phyloP scores from a whole-genome alignment of 805 yeast species.

The Hanseniaspora pseudoguilliermondii region DNA sequence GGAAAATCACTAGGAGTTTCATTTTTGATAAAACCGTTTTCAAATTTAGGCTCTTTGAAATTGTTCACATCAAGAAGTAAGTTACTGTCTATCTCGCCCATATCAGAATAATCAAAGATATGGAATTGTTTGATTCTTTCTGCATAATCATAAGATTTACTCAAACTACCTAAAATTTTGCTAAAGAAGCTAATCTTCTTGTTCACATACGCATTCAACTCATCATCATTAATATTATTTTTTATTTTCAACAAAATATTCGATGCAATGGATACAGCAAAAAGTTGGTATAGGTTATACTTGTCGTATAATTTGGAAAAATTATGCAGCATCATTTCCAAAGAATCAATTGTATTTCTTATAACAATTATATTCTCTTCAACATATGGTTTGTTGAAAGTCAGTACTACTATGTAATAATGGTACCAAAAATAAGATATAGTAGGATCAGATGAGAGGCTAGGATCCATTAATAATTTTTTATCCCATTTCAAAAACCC shows the following conservation, averaged over 20 bases:
- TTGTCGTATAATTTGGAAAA: conserved; percentile 19
- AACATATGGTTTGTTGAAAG: conserved; percentile 49
- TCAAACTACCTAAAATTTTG: conserved; percentile 17
- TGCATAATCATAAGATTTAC: conserved; percentile 8
- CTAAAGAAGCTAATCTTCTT: conserved; percentile 20
- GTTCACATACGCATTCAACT: conserved; percentile 2
- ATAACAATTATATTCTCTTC: conserved; percentile 29
- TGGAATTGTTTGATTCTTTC: not conserved
- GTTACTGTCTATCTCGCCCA: not conserved
- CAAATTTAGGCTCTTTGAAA: not conserved
- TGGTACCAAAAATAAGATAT: conserved; percentile 41
- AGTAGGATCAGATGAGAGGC: conserved; percentile 40
- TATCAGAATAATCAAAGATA: not conserved
- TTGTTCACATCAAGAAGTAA: not conserved
- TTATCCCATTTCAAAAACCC: conserved; percentile 39
- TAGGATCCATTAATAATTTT: conserved; percentile 29
- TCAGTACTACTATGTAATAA: conserved; percentile 45
- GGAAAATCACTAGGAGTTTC: not conserved
- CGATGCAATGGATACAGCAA: conserved; percentile 25
- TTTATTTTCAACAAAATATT: conserved; percentile 21
- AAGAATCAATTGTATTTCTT: conserved; percentile 23
- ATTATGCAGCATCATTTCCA: conserved; percentile 22
- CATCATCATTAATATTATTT: not conserved
- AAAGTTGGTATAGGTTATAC: conserved; percentile 25
- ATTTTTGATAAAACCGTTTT: not conserved